Conservation (phyloP, 202 grass and related monocot genomes). For the Tripidium arundinaceum region DNA sequence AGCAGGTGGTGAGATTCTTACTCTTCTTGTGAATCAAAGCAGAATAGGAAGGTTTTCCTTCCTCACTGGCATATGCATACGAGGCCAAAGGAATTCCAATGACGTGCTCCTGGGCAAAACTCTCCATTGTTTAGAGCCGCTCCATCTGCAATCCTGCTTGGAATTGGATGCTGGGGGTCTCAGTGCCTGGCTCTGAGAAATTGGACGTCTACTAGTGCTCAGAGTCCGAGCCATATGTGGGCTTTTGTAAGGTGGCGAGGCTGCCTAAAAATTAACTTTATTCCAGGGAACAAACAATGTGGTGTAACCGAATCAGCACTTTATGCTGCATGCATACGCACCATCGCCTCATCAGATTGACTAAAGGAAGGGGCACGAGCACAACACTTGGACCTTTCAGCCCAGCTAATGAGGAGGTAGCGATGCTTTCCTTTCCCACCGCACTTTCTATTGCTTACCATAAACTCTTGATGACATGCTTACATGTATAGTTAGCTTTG, state of each 20-base stretch:
- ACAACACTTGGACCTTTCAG: too few species aligned
- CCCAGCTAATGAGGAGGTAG: too few species aligned
- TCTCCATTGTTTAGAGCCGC: slow-evolving; percentile 43
- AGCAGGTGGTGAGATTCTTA: slow-evolving; percentile 31
- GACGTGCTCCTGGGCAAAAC: slow-evolving; percentile 45
- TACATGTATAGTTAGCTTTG: slow-evolving; percentile 34
- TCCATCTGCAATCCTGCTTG: slow-evolving; percentile 16
- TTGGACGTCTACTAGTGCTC: slow-evolving; percentile 24
- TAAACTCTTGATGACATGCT: slow-evolving; percentile 16
- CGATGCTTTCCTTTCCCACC: slow-evolving; percentile 24
- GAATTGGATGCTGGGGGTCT: slow-evolving; percentile 11
- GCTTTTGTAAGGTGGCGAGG: slow-evolving; percentile 34
- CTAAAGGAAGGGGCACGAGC: slow-evolving; percentile 29
- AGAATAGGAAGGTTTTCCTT: slow-evolving; percentile 24
- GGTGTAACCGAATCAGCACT: slow-evolving; percentile 40
- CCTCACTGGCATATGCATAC: slow-evolving; percentile 34
- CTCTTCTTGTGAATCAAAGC: slow-evolving; percentile 33
- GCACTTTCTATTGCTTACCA: slow-evolving; percentile 30
- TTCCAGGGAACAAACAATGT: slow-evolving; percentile 49
- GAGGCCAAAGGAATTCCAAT: slow-evolving; percentile 57
- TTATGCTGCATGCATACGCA: slow-evolving; percentile 50
- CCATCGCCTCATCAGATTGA: slow-evolving; percentile 46
- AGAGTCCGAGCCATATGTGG: slow-evolving; percentile 15
- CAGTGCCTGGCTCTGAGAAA: slow-evolving; percentile 22
- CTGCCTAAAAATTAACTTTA: slow-evolving; percentile 16